phyloP scores from a whole-genome alignment of 768 basidiomycete species.

The Lyophyllum shimeji region DNA sequence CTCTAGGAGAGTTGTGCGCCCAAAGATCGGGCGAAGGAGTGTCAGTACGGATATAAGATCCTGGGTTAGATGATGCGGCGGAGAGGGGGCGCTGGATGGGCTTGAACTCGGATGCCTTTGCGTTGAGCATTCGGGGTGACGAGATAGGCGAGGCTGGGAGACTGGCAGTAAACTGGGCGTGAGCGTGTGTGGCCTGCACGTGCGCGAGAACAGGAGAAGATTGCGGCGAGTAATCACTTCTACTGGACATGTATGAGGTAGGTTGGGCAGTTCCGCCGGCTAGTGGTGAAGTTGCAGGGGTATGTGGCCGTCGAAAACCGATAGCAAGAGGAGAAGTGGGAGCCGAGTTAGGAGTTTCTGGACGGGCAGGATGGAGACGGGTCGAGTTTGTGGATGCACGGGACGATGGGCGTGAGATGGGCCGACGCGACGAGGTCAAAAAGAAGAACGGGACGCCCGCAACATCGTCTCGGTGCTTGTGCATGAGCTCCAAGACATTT shows the following conservation, averaged over 20 bases:
- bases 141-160: slow-evolving; percentile 83
- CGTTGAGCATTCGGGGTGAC: slow-evolving; percentile 83
- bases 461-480: slow-evolving; percentile 86
- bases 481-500: slow-evolving; percentile 92
- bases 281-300: slow-evolving; percentile 75
- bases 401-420: slow-evolving; percentile 79
- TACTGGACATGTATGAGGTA: slow-evolving; percentile 56
- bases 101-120: slow-evolving; percentile 88
- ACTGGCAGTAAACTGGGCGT: slow-evolving; percentile 73
- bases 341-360: slow-evolving; percentile 74
- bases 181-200: slow-evolving; percentile 51
- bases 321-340: slow-evolving; percentile 76
- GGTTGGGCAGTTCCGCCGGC: slow-evolving; percentile 49
- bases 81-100: slow-evolving; percentile 81
- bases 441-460: slow-evolving; percentile 82
- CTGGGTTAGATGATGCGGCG: slow-evolving; percentile 65
- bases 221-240: slow-evolving; percentile 58
- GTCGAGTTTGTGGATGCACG: slow-evolving; percentile 67
- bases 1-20: slow-evolving; percentile 72
- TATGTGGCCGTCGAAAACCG: slow-evolving; percentile 77
- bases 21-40: slow-evolving; percentile 91
- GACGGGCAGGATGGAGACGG: slow-evolving; percentile 59
- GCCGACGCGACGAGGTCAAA: slow-evolving; percentile 76
- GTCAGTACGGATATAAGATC: slow-evolving; percentile 59
- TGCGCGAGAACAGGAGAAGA: slow-evolving; percentile 67